Evolutionary conservation across 1,139 yeast species (phyloP).

Genomic region (Blastobotrys apis): DNA sequence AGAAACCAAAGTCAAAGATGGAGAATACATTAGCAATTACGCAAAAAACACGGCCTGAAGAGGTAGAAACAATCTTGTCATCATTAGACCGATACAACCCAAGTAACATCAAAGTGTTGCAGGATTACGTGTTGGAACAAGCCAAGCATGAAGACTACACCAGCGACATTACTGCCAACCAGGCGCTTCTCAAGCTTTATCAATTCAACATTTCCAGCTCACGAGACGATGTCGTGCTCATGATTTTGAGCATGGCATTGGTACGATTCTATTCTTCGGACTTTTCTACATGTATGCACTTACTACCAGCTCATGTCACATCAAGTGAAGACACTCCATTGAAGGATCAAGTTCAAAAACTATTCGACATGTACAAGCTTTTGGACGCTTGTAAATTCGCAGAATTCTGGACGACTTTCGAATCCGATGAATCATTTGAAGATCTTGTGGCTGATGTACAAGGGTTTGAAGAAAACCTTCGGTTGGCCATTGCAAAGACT

Average conservation of each 20-base stretch:
- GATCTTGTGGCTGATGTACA: constrained; percentile 36
- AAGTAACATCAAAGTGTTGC: constrained; percentile 41
- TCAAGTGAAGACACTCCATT: constrained; percentile 29
- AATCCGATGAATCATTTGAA: constrained; percentile 35
- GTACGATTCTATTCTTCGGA: constrained; percentile 42
- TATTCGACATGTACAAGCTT: constrained; percentile 37
- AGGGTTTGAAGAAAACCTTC: constrained; percentile 35
- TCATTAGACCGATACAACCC: constrained; percentile 44
- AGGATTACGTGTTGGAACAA: constrained; percentile 42
- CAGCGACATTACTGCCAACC: constrained; percentile 43
- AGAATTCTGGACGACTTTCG: constrained; percentile 38
- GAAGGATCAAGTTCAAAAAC: constrained; percentile 36
- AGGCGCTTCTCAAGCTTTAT: constrained; percentile 45
- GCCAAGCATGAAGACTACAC: constrained; percentile 33
- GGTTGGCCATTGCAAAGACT: constrained; percentile 34
- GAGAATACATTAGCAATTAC: constrained; percentile 31
- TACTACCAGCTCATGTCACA: constrained; percentile 42
- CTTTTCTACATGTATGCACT: constrained; percentile 42
- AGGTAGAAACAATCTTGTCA: constrained; percentile 37
- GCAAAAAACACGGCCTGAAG: constrained; percentile 40
- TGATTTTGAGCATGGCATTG: constrained; percentile 41
- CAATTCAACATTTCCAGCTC: constrained; percentile 36
- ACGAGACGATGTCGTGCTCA: constrained; percentile 40
- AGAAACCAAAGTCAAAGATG: too few species aligned
- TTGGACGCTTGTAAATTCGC: constrained; percentile 38